These are phyloP conservation scores for Trichoderma sp. DNA, from an alignment of 2,329 filamentous ascomycete species.

Conservation along the genomic window DNA sequence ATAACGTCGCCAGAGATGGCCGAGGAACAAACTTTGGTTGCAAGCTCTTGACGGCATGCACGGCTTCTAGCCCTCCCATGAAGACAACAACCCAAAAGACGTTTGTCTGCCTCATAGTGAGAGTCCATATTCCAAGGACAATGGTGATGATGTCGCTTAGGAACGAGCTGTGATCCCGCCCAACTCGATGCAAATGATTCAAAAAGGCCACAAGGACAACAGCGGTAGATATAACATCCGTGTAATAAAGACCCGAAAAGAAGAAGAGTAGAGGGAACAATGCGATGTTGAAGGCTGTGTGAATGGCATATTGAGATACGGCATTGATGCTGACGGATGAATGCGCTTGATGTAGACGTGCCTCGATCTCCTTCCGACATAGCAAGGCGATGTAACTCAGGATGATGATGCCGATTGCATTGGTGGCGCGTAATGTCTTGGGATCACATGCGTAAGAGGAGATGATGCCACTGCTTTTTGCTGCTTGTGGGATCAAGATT, in stretches of 20 bases:
- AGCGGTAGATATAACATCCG: conserved; percentile 79
- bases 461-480: conserved; percentile 18
- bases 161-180: conserved; percentile 31
- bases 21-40: conserved; percentile 32
- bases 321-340: conserved; percentile 20
- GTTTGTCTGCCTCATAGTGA: conserved; percentile 89
- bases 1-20: conserved; percentile 33
- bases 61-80: conserved; percentile 60
- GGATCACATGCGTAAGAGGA: conserved; percentile 28
- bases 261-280: conserved; percentile 92
- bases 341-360: conserved; percentile 33
- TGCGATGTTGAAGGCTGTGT: conserved; percentile 73
- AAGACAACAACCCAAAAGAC: conserved; percentile 91
- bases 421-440: conserved; percentile 46
- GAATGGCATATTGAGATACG: conserved; percentile 45
- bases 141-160: conserved; percentile 46
- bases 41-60: conserved; percentile 50
- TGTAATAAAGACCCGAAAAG: conserved; percentile 94
- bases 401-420: conserved; percentile 39
- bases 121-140: conserved; percentile 58
- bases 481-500: conserved; percentile 27
- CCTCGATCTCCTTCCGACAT: conserved; percentile 53
- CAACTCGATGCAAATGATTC: conserved; percentile 49
- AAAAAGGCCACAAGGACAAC: conserved; percentile 70
- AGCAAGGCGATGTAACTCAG: conserved; percentile 47